These are phyloP conservation scores for Alternaria novae-zelandiae DNA, from an alignment of 2,329 filamentous ascomycete genomes.

Conservation along the genomic window DNA sequence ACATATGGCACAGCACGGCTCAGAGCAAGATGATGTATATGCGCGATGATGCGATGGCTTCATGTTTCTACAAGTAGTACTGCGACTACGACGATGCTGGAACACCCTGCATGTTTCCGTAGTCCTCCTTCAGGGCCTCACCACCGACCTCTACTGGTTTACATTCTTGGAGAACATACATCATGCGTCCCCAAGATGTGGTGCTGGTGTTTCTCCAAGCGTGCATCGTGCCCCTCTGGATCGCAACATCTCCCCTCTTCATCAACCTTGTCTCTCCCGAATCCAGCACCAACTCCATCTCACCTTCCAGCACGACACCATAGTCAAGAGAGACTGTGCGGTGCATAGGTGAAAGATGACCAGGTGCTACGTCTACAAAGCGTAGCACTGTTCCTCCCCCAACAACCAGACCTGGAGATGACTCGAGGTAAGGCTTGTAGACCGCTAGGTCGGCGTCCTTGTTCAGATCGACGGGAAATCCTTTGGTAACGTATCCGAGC, in stretches of 20 bases:
- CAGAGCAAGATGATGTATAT: neutral
- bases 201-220: slow-evolving; percentile 43
- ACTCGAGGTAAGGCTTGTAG: slow-evolving; percentile 53
- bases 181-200: slow-evolving; percentile 38
- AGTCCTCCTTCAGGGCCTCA: slow-evolving; percentile 36
- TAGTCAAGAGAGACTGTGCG: slow-evolving; percentile 49
- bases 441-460: slow-evolving; percentile 53
- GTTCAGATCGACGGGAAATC: slow-evolving; percentile 55
- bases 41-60: neutral
- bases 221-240: slow-evolving; percentile 50
- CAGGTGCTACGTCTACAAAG: slow-evolving; percentile 44
- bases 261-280: slow-evolving; percentile 44
- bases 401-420: slow-evolving; percentile 57
- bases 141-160: slow-evolving; percentile 35
- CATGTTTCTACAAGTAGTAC: neutral
- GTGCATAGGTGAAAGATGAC: slow-evolving; percentile 44
- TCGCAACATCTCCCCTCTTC: slow-evolving; percentile 44
- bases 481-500: slow-evolving; percentile 57
- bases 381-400: slow-evolving; percentile 55
- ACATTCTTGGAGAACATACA: slow-evolving; percentile 41
- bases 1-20: too few species aligned
- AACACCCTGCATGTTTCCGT: slow-evolving; percentile 40
- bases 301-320: slow-evolving; percentile 48
- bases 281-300: slow-evolving; percentile 46
- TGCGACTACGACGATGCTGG: slow-evolving; percentile 30